Evolutionary conservation across 2,329 filamentous ascomycete species (phyloP).

Genomic region (Phaeoacremonium minimum): DNA sequence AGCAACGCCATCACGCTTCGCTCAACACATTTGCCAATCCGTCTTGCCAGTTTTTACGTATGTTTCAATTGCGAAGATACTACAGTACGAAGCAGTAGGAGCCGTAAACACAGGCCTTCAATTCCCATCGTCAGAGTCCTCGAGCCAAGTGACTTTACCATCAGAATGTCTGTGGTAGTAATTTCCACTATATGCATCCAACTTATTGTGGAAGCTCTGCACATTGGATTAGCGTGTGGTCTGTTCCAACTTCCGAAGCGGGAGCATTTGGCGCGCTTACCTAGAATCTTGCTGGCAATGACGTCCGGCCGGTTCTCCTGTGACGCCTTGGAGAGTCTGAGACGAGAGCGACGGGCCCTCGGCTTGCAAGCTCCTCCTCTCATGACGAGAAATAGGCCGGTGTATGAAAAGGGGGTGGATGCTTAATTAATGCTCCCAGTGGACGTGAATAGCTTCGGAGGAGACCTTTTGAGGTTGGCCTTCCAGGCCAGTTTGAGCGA

Average conservation of each 20-base stretch:
- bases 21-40: too few species aligned
- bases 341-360: background rate
- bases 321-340: background rate
- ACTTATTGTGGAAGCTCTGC: background rate
- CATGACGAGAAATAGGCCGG: background rate
- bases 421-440: background rate
- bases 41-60: too few species aligned
- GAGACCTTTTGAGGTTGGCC: background rate
- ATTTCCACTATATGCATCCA: too few species aligned
- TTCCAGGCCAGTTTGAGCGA: background rate
- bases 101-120: too few species aligned
- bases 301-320: background rate
- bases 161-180: too few species aligned
- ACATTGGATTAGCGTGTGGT: background rate
- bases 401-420: background rate
- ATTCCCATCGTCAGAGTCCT: too few species aligned
- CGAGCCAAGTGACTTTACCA: too few species aligned
- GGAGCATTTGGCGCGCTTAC: background rate
- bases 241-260: background rate
- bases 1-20: too few species aligned
- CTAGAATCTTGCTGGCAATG: background rate
- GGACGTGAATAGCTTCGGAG: background rate
- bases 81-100: too few species aligned
- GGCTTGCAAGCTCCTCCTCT: background rate
- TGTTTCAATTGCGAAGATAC: too few species aligned